Evolutionary conservation across 2,329 filamentous ascomycete genomes (phyloP), one percentile per base, ranked within the genome.

Genomic region (Amylocarpus encephaloides): DNA sequence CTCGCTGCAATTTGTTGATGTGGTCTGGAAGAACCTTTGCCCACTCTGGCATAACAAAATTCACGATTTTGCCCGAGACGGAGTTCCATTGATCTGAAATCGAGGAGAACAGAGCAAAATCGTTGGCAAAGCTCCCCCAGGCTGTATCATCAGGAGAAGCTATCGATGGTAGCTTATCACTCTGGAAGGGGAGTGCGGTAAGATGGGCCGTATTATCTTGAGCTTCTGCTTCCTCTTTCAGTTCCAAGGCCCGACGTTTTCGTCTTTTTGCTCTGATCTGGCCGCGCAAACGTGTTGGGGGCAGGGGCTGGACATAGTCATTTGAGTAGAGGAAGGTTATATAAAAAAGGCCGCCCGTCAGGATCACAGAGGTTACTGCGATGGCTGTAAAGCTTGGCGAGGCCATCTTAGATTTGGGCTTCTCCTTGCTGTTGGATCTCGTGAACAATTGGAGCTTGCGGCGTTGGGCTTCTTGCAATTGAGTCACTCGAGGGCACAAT

Each of bases 11-110:
- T 67, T 95, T 96, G 53, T 80, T 77, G 49, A 94, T 72, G 48
- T 88, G 89, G 2, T 75, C 83, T 0, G 91, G 91, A 15, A 96
- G 72, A 38, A 80, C 66, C 56, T 82, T 85, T 32, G 86, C 82
- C 92, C 92, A 97, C 38, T 86, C 82, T 0, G 92, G 92, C 2
- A 94, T 69, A 32, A 97, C 82, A 56, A 80, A 77, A 62, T 80
- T 83, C 34, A 85, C 82, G 22, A 95, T 71, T 16, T 70, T 75
- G 55, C 81, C 78, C 1, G 80, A 73, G 9, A 82, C 60, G 1
- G 19, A 9, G 4, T 70, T 66, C 76, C 79, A 82, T 62, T 83
- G 75, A 57, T 79, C 75, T 16, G 76, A 72, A 2, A 75, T 64
- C 12, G 73, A 65, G 12, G 80, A 77, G 46, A 88, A 75, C 16